Percentiles rank a stretch among this genome's conserved stretches.
Evolutionary conservation across 345 rosid genomes (phyloP).

Genomic region (rapeseed (Brassica napus)): Da-Ae NC_063442.1:3476001-3476500

Average conservation of each 20-base stretch:
- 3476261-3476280: constrained; percentile 8
- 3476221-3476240: constrained; percentile 19
- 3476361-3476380: constrained; percentile 19
- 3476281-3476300: constrained; percentile 13
- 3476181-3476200: constrained; percentile 29
- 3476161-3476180: constrained; percentile 22
- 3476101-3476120: background rate
- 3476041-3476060: background rate
- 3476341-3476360: constrained; percentile 19
- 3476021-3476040: background rate
- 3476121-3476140: constrained; percentile 6
- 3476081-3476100: background rate
- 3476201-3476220: constrained; percentile 25
- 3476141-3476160: constrained; percentile 15
- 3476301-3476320: background rate
- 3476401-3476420: constrained; percentile 2
- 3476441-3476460: constrained; percentile 85
- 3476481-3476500: constrained; percentile 61
- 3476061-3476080: background rate
- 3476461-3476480: constrained; percentile 73
- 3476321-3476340: constrained; percentile 9
- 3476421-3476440: constrained; percentile 48
- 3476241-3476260: constrained; percentile 5
- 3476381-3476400: constrained; percentile 5
- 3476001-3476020: background rate